Conservation (phyloP, 768 basidiomycete species). For the Lactarius indigo region DNA sequence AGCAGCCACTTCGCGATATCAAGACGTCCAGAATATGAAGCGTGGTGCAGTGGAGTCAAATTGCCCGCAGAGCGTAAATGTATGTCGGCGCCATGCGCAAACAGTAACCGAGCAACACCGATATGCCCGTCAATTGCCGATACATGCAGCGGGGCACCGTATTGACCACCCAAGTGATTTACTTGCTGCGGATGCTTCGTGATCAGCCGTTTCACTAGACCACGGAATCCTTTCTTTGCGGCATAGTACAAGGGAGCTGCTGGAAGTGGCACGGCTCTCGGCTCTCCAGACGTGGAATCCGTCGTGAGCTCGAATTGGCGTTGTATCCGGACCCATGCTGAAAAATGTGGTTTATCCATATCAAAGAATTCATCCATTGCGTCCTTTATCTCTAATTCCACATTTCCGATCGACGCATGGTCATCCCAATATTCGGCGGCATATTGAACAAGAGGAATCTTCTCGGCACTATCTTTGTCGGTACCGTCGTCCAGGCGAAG, state of each 20-base stretch:
- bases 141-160: background rate
- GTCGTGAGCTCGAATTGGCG: rapidly evolving
- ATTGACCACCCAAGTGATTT: background rate
- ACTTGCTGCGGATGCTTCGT: background rate
- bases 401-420: background rate
- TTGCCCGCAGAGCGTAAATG: background rate
- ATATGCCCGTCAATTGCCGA: background rate
- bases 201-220: background rate
- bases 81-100: background rate
- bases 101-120: background rate
- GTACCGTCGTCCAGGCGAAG: background rate
- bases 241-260: background rate
- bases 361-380: background rate
- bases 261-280: background rate
- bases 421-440: background rate
- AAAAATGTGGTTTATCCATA: background rate
- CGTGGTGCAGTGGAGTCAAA: background rate
- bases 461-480: background rate
- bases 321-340: background rate
- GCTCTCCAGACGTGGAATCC: too few relatives aligned
- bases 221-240: background rate
- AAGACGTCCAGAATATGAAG: background rate
- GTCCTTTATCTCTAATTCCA: background rate
- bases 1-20: background rate
- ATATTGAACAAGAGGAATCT: background rate